Conservation (phyloP, 192 early-diverging fungal genomes). For the Coemansia umbellata region DNA sequence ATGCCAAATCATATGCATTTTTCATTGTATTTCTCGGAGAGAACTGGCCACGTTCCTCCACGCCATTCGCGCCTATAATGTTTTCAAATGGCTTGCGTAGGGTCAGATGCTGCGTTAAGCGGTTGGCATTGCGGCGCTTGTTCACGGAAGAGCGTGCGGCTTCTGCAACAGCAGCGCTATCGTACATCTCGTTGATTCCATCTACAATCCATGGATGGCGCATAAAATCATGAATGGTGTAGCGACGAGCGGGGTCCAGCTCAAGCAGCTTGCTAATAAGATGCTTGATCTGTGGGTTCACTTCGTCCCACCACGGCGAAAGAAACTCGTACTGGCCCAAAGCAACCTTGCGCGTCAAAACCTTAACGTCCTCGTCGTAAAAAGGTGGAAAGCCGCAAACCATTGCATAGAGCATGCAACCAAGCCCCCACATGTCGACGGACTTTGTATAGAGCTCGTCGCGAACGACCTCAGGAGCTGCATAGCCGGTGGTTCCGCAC, state of each 20-base stretch:
- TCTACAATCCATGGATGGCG: constrained; percentile 70
- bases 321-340: constrained; percentile 81
- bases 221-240: constrained; percentile 78
- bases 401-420: constrained; percentile 81
- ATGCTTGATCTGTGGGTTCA: constrained; percentile 70
- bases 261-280: constrained; percentile 64
- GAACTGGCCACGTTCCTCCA: constrained; percentile 23
- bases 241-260: constrained; percentile 66
- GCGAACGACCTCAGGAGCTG: constrained; percentile 87
- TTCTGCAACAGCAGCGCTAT: constrained; percentile 31
- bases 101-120: constrained; percentile 22
- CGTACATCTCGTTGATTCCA: constrained; percentile 42
- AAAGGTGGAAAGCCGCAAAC: constrained; percentile 80
- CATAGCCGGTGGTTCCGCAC: constrained; percentile 90
- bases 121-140: constrained; percentile 27
- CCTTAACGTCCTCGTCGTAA: constrained; percentile 74
- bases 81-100: constrained; percentile 23
- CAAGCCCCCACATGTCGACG: constrained; percentile 85
- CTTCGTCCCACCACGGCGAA: constrained; percentile 90
- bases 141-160: constrained; percentile 38
- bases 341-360: constrained; percentile 79
- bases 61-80: neutral
- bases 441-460: constrained; percentile 75
- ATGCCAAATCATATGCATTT: constrained; percentile 71
- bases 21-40: constrained; percentile 61